A percentile compares a stretch with the other conserved stretches of the same genome.
Evolutionary conservation across 2,329 filamentous ascomycete genomes (phyloP).

Genomic region (Talaromyces atroroseus): DNA sequence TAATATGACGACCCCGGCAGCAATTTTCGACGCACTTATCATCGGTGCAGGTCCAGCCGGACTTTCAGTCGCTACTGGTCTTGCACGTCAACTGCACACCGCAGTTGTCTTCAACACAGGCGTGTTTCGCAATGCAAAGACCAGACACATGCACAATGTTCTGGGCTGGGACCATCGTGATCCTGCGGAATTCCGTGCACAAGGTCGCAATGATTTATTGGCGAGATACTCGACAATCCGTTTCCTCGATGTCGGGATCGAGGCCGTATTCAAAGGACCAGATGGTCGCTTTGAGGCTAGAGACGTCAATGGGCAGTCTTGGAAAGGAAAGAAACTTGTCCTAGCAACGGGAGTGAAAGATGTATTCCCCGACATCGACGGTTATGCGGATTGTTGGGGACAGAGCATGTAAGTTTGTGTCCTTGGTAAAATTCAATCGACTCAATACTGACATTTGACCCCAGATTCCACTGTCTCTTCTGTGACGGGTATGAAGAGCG

Average conservation of each 20-base stretch:
- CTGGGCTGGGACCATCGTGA: slow-evolving; percentile 31
- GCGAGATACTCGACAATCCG: slow-evolving; percentile 11
- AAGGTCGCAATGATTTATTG: slow-evolving; percentile 5
- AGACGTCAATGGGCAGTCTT: slow-evolving; percentile 41
- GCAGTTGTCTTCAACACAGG: slow-evolving; percentile 41
- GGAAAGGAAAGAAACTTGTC: slow-evolving; percentile 49
- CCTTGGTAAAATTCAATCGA: slow-evolving; percentile 25
- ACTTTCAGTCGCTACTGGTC: slow-evolving; percentile 35
- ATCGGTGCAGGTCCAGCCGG: slow-evolving; percentile 44
- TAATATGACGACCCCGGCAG: background rate
- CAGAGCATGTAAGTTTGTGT: slow-evolving; percentile 22
- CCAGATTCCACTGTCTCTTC: slow-evolving; percentile 54
- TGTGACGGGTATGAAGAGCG: slow-evolving; percentile 57
- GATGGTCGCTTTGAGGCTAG: slow-evolving; percentile 29
- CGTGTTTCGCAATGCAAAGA: slow-evolving; percentile 39
- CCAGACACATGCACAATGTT: slow-evolving; percentile 44
- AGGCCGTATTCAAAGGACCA: background rate
- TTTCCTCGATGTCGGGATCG: slow-evolving; percentile 10
- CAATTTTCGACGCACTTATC: slow-evolving; percentile 28
- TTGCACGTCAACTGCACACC: slow-evolving; percentile 36
- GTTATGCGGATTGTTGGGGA: slow-evolving; percentile 53
- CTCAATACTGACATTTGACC: background rate
- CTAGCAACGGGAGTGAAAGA: slow-evolving; percentile 52
- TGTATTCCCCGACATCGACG: slow-evolving; percentile 45
- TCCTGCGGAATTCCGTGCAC: slow-evolving; percentile 22